These are phyloP conservation scores for Tylopilus vinaceipallidus DNA, from an alignment of 768 basidiomycete species.

Conservation along the genomic window DNA sequence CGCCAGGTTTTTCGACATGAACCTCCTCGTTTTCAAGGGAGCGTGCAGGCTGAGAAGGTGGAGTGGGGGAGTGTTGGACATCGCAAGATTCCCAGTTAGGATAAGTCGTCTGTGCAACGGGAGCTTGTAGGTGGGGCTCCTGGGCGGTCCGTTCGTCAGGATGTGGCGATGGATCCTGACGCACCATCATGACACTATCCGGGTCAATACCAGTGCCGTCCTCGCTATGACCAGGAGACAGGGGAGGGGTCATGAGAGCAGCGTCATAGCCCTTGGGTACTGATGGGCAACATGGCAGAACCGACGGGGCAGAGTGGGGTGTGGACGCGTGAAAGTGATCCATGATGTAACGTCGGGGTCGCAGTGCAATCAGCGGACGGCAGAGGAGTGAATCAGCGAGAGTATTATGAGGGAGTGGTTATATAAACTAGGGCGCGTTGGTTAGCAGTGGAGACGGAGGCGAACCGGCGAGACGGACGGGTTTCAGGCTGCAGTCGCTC, in stretches of 20 bases:
- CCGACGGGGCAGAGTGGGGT: slow-evolving; percentile 15
- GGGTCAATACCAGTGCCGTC: slow-evolving; percentile 26
- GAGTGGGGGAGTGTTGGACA: slow-evolving; percentile 14
- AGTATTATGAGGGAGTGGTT: not conserved
- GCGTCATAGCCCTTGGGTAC: slow-evolving; percentile 47
- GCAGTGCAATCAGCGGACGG: not conserved
- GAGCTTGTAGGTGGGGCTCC: slow-evolving; percentile 4
- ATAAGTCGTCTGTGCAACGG: slow-evolving; percentile 6
- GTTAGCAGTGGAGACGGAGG: slow-evolving; percentile 3
- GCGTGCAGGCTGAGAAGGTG: slow-evolving; percentile 44
- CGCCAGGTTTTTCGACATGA: slow-evolving; percentile 55
- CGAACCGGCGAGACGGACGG: slow-evolving; percentile 1
- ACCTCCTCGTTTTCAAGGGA: slow-evolving; percentile 70
- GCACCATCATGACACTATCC: slow-evolving; percentile 1
- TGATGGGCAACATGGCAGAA: slow-evolving; percentile 34
- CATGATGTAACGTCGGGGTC: slow-evolving; percentile 21
- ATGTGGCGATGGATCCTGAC: slow-evolving; percentile 12
- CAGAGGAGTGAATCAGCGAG: not conserved
- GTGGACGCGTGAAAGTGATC: slow-evolving; percentile 23
- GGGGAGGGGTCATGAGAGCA: slow-evolving; percentile 71
- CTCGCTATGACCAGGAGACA: slow-evolving; percentile 58
- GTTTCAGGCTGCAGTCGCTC: too few species aligned
- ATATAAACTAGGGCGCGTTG: slow-evolving; percentile 5
- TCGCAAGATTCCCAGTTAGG: slow-evolving; percentile 11
- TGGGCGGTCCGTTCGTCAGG: slow-evolving; percentile 12